These are phyloP conservation scores for Leccinum sublutescens DNA, from an alignment of 768 basidiomycete genomes.

Conservation along the genomic window DNA sequence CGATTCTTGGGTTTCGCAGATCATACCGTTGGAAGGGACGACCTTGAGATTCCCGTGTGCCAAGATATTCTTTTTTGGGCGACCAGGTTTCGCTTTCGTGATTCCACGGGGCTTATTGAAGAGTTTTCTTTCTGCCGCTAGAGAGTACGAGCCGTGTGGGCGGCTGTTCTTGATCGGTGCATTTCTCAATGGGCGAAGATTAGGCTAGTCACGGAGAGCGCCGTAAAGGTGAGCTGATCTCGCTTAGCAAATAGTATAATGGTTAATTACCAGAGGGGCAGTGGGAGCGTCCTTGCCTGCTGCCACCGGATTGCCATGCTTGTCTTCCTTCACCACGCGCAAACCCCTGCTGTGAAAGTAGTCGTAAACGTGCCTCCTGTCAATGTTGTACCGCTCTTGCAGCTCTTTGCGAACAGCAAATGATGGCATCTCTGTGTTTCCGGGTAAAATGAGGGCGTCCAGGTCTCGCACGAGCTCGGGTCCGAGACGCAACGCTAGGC, in stretches of 20 bases:
- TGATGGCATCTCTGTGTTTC: conserved; percentile 71
- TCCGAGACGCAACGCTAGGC: conserved; percentile 63
- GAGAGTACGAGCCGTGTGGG: conserved; percentile 19
- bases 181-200: conserved; percentile 32
- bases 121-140: conserved; percentile 14
- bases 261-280: conserved; percentile 21
- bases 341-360: conserved; percentile 68
- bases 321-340: conserved; percentile 65
- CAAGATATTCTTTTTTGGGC: conserved; percentile 24
- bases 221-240: conserved; percentile 11
- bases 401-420: conserved; percentile 69
- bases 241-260: conserved; percentile 1
- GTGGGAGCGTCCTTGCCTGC: conserved; percentile 18
- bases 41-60: conserved; percentile 6
- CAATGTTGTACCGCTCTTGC: conserved; percentile 67
- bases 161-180: conserved; percentile 18
- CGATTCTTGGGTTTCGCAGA: conserved; percentile 12
- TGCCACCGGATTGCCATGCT: conserved; percentile 48
- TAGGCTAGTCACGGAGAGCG: conserved; percentile 21
- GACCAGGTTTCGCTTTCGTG: conserved; percentile 32
- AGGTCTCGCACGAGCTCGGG: conserved; percentile 68
- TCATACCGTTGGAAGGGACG: background rate
- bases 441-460: conserved; percentile 67
- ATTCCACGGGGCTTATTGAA: conserved; percentile 26
- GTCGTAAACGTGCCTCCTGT: conserved; percentile 75